A percentile compares a stretch with the other conserved stretches of the same genome.
Conservation (phyloP, 2,329 filamentous ascomycete genomes). For the Neocatenulostroma microsporum region DNA sequence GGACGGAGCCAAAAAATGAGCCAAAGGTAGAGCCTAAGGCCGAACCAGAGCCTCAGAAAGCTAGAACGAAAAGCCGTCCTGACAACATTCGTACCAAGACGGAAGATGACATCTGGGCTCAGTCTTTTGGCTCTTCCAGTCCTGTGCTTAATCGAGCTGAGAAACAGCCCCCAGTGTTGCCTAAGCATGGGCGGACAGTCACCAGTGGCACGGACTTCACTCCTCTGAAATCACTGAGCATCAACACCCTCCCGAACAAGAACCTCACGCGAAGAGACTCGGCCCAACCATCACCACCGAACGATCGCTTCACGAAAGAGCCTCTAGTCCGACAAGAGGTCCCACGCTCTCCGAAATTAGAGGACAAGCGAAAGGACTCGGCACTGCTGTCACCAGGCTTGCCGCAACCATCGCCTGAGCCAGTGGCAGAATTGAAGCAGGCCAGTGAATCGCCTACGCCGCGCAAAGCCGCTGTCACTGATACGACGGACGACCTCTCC, state of each 20-base stretch:
- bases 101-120: conserved; percentile 21
- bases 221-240: conserved; percentile 22
- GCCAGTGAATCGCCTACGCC: conserved; percentile 1
- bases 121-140: conserved; percentile 15
- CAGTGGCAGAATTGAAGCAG: not conserved
- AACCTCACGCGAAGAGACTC: conserved; percentile 9
- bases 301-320: conserved; percentile 8
- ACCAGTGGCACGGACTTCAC: conserved; percentile 20
- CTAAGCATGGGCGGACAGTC: conserved; percentile 15
- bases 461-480: conserved; percentile 1
- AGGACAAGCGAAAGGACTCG: conserved; percentile 12
- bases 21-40: no score
- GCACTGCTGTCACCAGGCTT: conserved; percentile 12
- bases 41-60: not conserved
- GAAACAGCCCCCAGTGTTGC: conserved; percentile 9
- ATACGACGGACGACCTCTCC: conserved; percentile 6
- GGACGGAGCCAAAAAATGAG: no score
- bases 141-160: conserved; percentile 5
- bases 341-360: conserved; percentile 11
- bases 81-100: conserved; percentile 6
- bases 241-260: conserved; percentile 18
- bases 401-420: conserved; percentile 9
- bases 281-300: conserved; percentile 7
- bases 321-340: conserved; percentile 11
- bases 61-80: not conserved